Conservation (phyloP, 805 yeast species). For the Ogataea wickerhamii region DNA sequence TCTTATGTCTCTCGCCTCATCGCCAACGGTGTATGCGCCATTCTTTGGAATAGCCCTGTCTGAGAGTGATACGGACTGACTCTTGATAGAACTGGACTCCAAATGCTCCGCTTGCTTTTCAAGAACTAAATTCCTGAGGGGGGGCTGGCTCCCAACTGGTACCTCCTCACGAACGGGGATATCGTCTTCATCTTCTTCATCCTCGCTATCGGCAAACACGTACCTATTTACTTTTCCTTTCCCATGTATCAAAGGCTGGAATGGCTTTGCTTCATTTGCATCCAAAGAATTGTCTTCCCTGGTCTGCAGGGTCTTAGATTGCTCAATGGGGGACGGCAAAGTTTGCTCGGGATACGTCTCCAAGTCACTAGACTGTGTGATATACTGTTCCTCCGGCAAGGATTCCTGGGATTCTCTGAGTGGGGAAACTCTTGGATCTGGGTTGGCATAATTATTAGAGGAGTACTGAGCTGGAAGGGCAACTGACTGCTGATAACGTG, state of each 20-base stretch:
- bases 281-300: neutral
- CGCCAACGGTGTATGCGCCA: neutral
- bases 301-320: neutral
- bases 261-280: slow-evolving; percentile 6
- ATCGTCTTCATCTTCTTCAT: slow-evolving; percentile 20
- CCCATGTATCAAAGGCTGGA: slow-evolving; percentile 13
- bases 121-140: neutral
- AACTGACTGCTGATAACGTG: neutral
- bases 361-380: neutral
- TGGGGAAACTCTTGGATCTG: neutral
- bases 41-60: neutral
- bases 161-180: slow-evolving; percentile 13
- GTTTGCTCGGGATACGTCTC: neutral
- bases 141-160: neutral
- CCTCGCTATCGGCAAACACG: slow-evolving; percentile 26
- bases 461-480: too few relatives aligned
- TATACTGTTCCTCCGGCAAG: neutral
- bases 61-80: neutral
- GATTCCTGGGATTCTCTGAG: neutral
- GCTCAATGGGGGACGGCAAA: neutral
- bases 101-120: neutral
- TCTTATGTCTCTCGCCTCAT: neutral
- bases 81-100: neutral
- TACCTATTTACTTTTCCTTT: slow-evolving; percentile 26
- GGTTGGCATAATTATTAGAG: neutral